Conservation (phyloP, 345 rosid genomes). For the Gossypium raimondii region DNA sequence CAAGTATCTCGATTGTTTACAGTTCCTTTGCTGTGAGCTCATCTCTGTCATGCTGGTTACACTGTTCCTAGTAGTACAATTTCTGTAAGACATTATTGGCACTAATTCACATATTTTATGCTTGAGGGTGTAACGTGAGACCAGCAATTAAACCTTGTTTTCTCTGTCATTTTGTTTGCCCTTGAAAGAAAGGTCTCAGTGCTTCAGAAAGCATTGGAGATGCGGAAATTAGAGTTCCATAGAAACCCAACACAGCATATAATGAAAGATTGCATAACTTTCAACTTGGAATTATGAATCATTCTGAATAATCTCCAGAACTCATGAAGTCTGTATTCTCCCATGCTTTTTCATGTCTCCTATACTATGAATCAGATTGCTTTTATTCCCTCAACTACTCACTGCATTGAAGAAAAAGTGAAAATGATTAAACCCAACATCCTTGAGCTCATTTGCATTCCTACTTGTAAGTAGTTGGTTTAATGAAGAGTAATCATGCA, state of each 20-base stretch:
- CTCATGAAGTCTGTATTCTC: background rate
- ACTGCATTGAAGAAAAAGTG: background rate
- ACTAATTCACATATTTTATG: background rate
- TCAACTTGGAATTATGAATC: background rate
- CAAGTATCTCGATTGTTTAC: background rate
- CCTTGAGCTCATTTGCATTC: background rate
- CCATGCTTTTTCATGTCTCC: background rate
- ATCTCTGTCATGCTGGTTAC: background rate
- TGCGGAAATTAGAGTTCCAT: background rate
- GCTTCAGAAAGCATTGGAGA: constrained; percentile 1
- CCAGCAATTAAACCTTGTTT: background rate
- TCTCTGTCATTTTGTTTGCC: background rate
- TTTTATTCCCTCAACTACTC: background rate
- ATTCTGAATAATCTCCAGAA: background rate
- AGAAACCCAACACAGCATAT: background rate
- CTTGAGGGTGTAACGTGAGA: background rate
- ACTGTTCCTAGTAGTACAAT: background rate
- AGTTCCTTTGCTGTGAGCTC: background rate
- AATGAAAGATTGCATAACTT: background rate
- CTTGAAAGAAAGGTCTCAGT: background rate
- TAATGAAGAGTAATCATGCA: background rate
- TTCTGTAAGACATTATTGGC: constrained; percentile 3
- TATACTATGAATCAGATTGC: background rate
- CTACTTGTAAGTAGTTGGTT: background rate
- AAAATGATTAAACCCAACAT: background rate